Base-by-base conservation (phyloP, 345 rosid species). In the Mangifera indica region DNA sequence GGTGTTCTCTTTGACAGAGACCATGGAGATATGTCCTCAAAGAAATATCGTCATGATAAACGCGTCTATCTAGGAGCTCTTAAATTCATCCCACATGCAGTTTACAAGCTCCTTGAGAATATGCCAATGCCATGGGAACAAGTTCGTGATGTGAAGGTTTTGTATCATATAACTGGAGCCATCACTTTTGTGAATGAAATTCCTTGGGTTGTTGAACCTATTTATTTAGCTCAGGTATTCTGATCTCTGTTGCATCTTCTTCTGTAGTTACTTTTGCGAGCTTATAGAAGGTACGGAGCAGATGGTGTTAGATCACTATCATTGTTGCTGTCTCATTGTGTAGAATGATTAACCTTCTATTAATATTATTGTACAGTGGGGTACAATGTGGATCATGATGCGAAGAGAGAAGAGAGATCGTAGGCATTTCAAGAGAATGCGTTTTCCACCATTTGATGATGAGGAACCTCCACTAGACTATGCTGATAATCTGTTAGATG, bases 51-150 rank as follows among this genome's bases (percentile, higher is more conserved):
- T 37, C 97, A 96, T 57, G 99, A 96, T 63, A 96, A 96, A 62
- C 98, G 99, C 70, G 99, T 93, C 21, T 96, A 96, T 78, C 93
- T 96, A 18, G 99, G 98, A 54, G 99, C 98, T 5, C 90, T 96
- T 77, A 93, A 96, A 74, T 93, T 96, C 76, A 92, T 96, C 14
- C 99, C 99, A 5, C 99, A 96, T 82, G 98, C 99, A 0, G 97
- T 96, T 25, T 96, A 93, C 83, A 96, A 96, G 88, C 97, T 96
- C 18, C 89, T 96, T 10, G 98, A 96, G 81, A 96, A 96, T 75
- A 96, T 96, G 99, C 98, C 98, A 10, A 93, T 96, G 98, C 99
- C 99, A 1, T 96, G 99, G 99, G 98, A 96, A 67, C 99, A 90
- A 76, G 99, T 95, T 52, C 97, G 99, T 46, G 97, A 96, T 51